These are phyloP conservation scores for Micractinium conductrix DNA, from an alignment of 139 green algal genomes.

Conservation along the genomic window DNA sequence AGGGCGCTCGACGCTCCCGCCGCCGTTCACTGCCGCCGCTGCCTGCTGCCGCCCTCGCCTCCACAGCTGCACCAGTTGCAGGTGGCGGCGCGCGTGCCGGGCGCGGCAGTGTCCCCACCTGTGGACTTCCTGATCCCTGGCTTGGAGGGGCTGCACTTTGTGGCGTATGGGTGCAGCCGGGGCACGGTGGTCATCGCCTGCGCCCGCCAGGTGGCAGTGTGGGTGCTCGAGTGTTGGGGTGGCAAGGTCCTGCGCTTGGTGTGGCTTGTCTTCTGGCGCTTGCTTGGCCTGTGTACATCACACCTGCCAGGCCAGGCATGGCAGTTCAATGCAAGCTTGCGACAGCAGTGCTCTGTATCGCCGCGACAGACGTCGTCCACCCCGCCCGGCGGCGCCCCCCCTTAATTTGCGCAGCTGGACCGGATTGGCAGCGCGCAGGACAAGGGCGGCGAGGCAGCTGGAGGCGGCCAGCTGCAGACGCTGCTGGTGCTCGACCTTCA, in stretches of 20 bases:
- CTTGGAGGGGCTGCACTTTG: slow-evolving; percentile 26
- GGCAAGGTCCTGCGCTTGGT: background rate
- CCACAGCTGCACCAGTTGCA: too few species aligned
- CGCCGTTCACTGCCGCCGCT: too few species aligned
- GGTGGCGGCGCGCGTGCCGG: background rate
- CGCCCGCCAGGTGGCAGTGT: slow-evolving; percentile 1
- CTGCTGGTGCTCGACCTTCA: slow-evolving; percentile 15
- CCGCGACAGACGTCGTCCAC: too few species aligned
- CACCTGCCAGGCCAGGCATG: background rate
- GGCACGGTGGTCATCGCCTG: slow-evolving; percentile 27
- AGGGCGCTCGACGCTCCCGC: too few species aligned
- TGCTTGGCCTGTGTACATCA: background rate
- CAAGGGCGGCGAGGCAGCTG: background rate
- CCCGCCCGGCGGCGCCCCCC: background rate
- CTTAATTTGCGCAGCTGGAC: slow-evolving; percentile 2
- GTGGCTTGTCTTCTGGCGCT: background rate
- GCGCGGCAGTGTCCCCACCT: background rate
- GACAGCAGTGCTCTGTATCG: background rate
- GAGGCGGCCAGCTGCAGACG: background rate
- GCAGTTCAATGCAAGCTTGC: background rate
- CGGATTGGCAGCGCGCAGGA: background rate
- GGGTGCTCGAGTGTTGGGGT: background rate
- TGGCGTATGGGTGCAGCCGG: slow-evolving; percentile 27
- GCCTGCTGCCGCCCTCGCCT: too few species aligned
- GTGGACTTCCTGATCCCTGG: slow-evolving; percentile 37